phyloP scores from a whole-genome alignment of 225 moss, liverwort and hornwort genomes.

The Physcomitrium patens region DNA sequence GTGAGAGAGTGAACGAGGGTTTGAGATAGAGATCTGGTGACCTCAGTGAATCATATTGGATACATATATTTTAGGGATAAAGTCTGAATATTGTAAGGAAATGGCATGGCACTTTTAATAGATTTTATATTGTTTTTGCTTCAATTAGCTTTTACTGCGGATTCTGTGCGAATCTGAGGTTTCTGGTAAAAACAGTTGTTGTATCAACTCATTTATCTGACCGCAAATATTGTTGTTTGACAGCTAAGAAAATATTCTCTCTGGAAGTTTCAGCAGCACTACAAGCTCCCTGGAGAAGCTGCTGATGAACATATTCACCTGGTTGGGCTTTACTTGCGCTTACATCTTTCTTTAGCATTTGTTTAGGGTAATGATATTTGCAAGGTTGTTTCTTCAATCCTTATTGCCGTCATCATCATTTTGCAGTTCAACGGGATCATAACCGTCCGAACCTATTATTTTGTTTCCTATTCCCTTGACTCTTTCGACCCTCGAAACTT shows the following conservation, averaged over 20 bases:
- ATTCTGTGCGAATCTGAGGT: constrained; percentile 4
- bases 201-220: constrained; percentile 19
- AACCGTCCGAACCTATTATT: constrained; percentile 9
- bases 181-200: background rate
- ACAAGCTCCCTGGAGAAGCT: constrained; percentile 70
- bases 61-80: too few species aligned
- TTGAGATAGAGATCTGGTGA: too few species aligned
- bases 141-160: background rate
- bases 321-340: constrained; percentile 49
- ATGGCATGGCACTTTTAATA: too few species aligned
- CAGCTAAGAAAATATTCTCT: constrained; percentile 90
- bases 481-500: constrained; percentile 23
- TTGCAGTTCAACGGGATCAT: background rate
- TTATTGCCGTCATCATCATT: background rate
- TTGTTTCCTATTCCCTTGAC: background rate
- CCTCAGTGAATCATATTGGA: too few species aligned
- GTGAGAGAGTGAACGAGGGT: too few species aligned
- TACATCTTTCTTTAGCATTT: constrained; percentile 22
- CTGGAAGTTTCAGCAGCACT: constrained; percentile 79
- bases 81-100: too few species aligned
- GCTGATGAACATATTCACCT: constrained; percentile 56
- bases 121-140: too few species aligned
- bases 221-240: constrained; percentile 11
- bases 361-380: constrained; percentile 14
- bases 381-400: constrained; percentile 15